phyloP scores from a whole-genome alignment of 2,329 filamentous ascomycete species.

The Teratosphaeria viscida region DNA sequence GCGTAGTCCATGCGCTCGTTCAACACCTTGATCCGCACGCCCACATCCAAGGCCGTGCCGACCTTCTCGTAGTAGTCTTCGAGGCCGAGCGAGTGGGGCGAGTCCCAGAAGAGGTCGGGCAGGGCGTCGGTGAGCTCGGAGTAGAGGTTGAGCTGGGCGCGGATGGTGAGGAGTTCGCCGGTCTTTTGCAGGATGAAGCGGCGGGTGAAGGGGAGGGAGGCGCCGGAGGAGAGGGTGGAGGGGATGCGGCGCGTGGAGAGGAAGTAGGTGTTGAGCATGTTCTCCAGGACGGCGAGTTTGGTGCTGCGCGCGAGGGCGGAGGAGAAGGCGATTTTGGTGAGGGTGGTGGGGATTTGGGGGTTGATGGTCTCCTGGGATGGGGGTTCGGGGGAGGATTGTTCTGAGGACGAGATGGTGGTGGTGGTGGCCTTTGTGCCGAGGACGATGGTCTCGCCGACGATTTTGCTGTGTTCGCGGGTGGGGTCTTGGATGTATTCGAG shows the following conservation, averaged over 20 bases:
- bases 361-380: background rate
- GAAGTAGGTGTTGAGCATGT: slow-evolving; percentile 71
- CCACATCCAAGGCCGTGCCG: slow-evolving; percentile 79
- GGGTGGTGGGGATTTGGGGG: slow-evolving; percentile 47
- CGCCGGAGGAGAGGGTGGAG: slow-evolving; percentile 60
- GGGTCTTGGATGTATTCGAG: slow-evolving; percentile 76
- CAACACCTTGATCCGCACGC: slow-evolving; percentile 76
- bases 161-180: slow-evolving; percentile 77
- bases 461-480: slow-evolving; percentile 59
- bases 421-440: slow-evolving; percentile 58
- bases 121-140: slow-evolving; percentile 91
- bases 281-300: slow-evolving; percentile 86
- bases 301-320: slow-evolving; percentile 86
- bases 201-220: slow-evolving; percentile 53
- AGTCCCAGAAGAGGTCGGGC: slow-evolving; percentile 96
- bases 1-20: slow-evolving; percentile 99
- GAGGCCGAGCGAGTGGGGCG: slow-evolving; percentile 72
- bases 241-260: slow-evolving; percentile 77
- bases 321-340: slow-evolving; percentile 94
- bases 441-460: slow-evolving; percentile 81
- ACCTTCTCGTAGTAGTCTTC: slow-evolving; percentile 95
- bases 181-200: slow-evolving; percentile 86
- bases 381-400: background rate
- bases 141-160: slow-evolving; percentile 91
- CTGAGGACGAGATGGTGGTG: background rate